Base-by-base conservation (phyloP, 176 grass and related monocot species). In the Eleusine coracana region DNA sequence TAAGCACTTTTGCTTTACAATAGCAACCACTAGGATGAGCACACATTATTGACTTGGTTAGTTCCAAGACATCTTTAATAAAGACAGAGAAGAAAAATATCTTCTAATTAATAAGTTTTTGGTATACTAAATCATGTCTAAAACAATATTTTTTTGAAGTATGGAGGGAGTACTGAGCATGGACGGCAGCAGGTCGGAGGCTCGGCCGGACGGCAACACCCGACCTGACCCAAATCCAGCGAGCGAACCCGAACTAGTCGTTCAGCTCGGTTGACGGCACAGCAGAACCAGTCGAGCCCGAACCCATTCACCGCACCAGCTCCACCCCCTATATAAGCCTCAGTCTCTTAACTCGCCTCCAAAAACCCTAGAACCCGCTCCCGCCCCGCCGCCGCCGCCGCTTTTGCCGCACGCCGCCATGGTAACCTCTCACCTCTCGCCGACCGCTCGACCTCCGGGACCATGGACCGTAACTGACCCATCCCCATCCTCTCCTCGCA, bases 331-430 rank as follows among this genome's bases (percentile, higher is more conserved):
- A 94, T 91, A 91, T 88, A 85, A 91, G 2, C 60, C 39, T 77
- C 75, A 39, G 51, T 79, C 60, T 90, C 71, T 85, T 68, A 41
- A 14, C 70, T 48, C 68, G 79, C 27, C 44, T 51, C 65, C 64
- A 48, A 88, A 91, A 94, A 94, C 92, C 92, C 92, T 94, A 91
- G 80, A 86, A 61, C 37, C 37, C 41, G 42, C 44, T 27, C 66
- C 25, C 66, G 6, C 68, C 8, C 52, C 73, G 64, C 78, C 68
- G 71, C 52, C 79, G 67, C 86, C 75, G 58, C 44, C 34, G 65
- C 79, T 27, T 28, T 83, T 40, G 10, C 80, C 66, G 66, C 56
- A 4, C 81, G 49, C 71, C 74, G 78, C 79, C 83, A 91, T 94
- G 92, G 92, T 91, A 77, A 65, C 62, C 20, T 68, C 46, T 45